Evolutionary conservation across 129 eudicot genomes (phyloP).

Genomic region (Smallanthus sonchifolius): DNA sequence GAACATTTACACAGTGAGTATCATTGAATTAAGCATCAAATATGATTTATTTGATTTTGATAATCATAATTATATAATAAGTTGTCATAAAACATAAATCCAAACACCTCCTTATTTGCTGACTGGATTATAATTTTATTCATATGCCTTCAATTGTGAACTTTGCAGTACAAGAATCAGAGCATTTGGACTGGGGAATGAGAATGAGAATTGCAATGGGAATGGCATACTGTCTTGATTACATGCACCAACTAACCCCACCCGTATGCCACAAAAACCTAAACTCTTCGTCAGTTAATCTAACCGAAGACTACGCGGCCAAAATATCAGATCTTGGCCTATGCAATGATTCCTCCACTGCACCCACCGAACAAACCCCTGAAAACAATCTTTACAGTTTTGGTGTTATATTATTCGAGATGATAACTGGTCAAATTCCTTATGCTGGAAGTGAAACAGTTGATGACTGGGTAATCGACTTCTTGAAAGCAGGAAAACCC

Average conservation of each 20-base stretch:
- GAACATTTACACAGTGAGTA: slow-evolving; percentile 89
- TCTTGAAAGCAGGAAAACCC: slow-evolving; percentile 36
- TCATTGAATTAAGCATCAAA: background rate
- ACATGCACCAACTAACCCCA: slow-evolving; percentile 82
- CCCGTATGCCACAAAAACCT: slow-evolving; percentile 63
- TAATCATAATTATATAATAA: background rate
- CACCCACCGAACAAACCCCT: slow-evolving; percentile 35
- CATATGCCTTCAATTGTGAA: background rate
- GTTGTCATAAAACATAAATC: background rate
- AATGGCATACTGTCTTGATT: slow-evolving; percentile 82
- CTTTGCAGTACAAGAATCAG: slow-evolving; percentile 83
- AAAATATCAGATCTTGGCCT: slow-evolving; percentile 75
- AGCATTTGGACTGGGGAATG: slow-evolving; percentile 84
- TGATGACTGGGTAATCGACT: slow-evolving; percentile 85
- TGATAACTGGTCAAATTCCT: slow-evolving; percentile 68
- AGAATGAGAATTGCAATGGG: slow-evolving; percentile 87
- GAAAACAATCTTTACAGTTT: slow-evolving; percentile 73
- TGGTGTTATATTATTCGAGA: slow-evolving; percentile 71
- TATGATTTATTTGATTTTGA: background rate
- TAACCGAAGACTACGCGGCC: slow-evolving; percentile 94
- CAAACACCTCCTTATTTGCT: background rate
- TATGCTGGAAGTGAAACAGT: slow-evolving; percentile 44
- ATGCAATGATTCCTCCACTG: slow-evolving; percentile 40
- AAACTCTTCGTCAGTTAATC: slow-evolving; percentile 56
- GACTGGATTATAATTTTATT: background rate